Evolutionary conservation across 2,329 filamentous ascomycete genomes (phyloP).

Genomic region (Xylaria sp.): DNA sequence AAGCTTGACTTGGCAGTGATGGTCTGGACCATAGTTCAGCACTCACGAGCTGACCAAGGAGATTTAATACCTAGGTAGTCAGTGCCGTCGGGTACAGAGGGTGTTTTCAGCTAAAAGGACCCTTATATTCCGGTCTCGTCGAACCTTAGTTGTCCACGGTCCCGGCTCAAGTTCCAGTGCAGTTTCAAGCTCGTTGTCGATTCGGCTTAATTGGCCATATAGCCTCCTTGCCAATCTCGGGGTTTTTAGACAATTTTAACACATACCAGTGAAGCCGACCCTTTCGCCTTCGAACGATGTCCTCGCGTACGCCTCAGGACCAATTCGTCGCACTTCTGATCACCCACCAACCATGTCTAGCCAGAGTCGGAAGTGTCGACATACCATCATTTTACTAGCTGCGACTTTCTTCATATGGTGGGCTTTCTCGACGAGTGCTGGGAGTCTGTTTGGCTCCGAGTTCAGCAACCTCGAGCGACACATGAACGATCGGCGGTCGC

Average conservation of each 20-base stretch:
- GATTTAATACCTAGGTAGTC: neutral
- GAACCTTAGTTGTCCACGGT: too few relatives aligned
- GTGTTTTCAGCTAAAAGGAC: neutral
- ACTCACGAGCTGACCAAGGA: neutral
- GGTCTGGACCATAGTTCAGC: neutral
- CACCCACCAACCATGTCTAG: constrained; percentile 21
- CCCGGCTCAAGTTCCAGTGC: neutral
- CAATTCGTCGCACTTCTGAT: neutral
- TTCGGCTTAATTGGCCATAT: constrained; percentile 10
- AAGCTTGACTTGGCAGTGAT: neutral
- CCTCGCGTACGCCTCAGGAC: neutral
- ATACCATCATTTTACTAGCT: constrained; percentile 21
- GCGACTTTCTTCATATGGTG: constrained; percentile 30
- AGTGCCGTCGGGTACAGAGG: neutral
- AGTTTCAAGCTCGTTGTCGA: neutral
- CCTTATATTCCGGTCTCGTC: neutral
- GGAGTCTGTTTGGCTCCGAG: constrained; percentile 12
- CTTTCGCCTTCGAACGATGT: constrained; percentile 4
- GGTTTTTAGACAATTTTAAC: neutral
- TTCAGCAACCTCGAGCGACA: constrained; percentile 30
- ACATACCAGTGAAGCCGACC: neutral
- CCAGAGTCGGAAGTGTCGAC: constrained; percentile 20
- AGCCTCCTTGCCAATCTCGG: neutral
- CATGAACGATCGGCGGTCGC: constrained; percentile 34
- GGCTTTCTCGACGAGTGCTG: constrained; percentile 21